Conservation (phyloP, 441 rosid genomes). For the Geranium incanum region DNA sequence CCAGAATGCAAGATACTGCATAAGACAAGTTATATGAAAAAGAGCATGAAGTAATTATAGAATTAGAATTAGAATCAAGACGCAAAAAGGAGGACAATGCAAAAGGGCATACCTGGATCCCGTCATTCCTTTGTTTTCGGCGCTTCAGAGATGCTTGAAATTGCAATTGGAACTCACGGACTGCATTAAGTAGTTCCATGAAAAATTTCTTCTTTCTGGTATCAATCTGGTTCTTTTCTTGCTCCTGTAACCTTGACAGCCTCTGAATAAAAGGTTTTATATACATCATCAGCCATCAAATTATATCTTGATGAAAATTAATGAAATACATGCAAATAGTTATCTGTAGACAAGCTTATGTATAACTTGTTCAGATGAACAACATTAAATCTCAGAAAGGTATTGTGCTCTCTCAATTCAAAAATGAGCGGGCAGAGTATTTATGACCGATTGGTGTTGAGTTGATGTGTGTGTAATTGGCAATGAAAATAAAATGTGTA, state of each 20-base stretch:
- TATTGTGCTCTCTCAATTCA: background rate
- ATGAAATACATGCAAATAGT: background rate
- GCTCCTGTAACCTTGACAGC: slow-evolving; percentile 76
- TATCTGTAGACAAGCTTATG: too few species aligned
- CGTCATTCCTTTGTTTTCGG: slow-evolving; percentile 91
- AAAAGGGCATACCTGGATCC: slow-evolving; percentile 56
- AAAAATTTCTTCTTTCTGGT: slow-evolving; percentile 82
- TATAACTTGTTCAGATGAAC: background rate
- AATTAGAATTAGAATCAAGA: background rate
- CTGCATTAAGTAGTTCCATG: slow-evolving; percentile 77
- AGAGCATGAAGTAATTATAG: too few species aligned
- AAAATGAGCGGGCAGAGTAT: background rate
- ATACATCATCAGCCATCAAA: slow-evolving; percentile 18
- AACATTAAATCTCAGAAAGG: background rate
- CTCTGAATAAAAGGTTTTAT: slow-evolving; percentile 49
- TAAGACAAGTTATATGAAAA: too few species aligned
- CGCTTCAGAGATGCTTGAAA: slow-evolving; percentile 77
- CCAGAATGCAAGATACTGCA: too few species aligned
- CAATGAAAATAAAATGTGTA: background rate
- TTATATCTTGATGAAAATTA: background rate
- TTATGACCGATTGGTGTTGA: background rate
- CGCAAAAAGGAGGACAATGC: slow-evolving; percentile 5
- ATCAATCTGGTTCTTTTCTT: slow-evolving; percentile 69
- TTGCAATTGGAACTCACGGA: slow-evolving; percentile 84
- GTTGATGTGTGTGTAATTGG: too few species aligned